These are phyloP conservation scores for Penicillium turbatum DNA, from an alignment of 495 filamentous ascomycete species.

Conservation along the genomic window DNA sequence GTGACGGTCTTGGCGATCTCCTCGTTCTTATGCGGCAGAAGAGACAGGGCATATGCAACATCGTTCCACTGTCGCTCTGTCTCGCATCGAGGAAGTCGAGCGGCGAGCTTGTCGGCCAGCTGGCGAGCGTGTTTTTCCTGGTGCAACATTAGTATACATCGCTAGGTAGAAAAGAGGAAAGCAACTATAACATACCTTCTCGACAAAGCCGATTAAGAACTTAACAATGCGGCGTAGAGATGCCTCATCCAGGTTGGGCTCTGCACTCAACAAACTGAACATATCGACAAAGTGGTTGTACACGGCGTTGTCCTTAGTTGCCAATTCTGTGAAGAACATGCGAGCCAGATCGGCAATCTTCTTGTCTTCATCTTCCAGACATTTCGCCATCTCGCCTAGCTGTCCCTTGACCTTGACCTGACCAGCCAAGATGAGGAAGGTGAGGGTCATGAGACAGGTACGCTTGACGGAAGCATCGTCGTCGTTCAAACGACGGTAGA, in stretches of 20 bases:
- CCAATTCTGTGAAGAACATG: conserved; percentile 98
- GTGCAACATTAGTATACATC: conserved; percentile 1
- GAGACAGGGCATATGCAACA: conserved; percentile 81
- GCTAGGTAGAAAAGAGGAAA: neutral
- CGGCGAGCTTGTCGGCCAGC: conserved; percentile 87
- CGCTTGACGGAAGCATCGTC: conserved; percentile 85
- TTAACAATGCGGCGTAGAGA: conserved; percentile 79
- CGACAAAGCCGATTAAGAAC: conserved; percentile 91
- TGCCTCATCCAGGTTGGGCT: conserved; percentile 76
- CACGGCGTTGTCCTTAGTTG: conserved; percentile 96
- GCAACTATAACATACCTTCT: conserved; percentile 69
- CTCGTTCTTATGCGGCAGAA: conserved; percentile 96
- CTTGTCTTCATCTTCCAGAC: conserved; percentile 90
- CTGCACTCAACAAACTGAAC: conserved; percentile 87
- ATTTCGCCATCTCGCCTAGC: conserved; percentile 98
- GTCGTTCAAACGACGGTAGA: conserved; percentile 91
- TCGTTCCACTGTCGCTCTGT: conserved; percentile 96
- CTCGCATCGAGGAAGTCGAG: conserved; percentile 79
- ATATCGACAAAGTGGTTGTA: conserved; percentile 99
- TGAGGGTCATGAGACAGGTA: conserved; percentile 97
- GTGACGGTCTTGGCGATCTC: conserved; percentile 81
- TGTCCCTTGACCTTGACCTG: conserved; percentile 99
- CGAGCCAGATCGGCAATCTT: conserved; percentile 85
- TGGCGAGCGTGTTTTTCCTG: conserved; percentile 98
- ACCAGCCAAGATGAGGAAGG: conserved; percentile 93